phyloP scores from a whole-genome alignment of 1,284 basidiomycete genomes.

The Tylopilus microsporus region DNA sequence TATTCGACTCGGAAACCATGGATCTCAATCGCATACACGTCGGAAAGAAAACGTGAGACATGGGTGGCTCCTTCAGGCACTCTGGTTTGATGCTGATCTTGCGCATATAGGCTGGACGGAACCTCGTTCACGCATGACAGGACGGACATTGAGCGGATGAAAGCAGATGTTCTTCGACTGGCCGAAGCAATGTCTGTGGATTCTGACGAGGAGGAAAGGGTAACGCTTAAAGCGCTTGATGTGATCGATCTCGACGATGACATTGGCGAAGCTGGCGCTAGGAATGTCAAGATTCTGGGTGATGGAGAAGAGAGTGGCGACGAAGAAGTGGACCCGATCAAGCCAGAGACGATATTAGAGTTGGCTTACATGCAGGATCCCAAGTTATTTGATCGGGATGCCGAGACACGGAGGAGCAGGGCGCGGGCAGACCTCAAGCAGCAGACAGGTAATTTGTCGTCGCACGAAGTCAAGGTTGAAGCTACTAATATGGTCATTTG shows the following conservation, averaged over 20 bases:
- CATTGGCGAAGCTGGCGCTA: conserved; percentile 37
- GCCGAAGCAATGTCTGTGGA: conserved; percentile 65
- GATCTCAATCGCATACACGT: conserved; percentile 57
- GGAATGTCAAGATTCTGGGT: conserved; percentile 43
- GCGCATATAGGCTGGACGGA: conserved; percentile 40
- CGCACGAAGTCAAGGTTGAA: not conserved
- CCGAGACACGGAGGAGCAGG: conserved; percentile 63
- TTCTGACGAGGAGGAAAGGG: conserved; percentile 52
- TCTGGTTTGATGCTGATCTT: conserved; percentile 10
- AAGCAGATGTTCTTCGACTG: conserved; percentile 73
- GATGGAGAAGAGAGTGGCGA: conserved; percentile 59
- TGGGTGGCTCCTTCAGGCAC: not conserved
- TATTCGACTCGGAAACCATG: conserved; percentile 68
- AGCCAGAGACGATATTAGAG: conserved; percentile 65
- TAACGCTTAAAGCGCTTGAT: conserved; percentile 16
- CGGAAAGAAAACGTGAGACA: conserved; percentile 63
- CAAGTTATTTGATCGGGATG: conserved; percentile 72
- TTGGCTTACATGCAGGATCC: conserved; percentile 71
- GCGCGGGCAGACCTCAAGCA: conserved; percentile 59
- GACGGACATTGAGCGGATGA: conserved; percentile 67
- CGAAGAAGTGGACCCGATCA: conserved; percentile 32
- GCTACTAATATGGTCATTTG: not conserved
- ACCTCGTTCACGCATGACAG: conserved; percentile 49
- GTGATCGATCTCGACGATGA: conserved; percentile 51
- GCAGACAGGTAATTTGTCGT: conserved; percentile 49